A percentile compares a stretch with the other conserved stretches of the same genome.
Evolutionary conservation across 1,139 yeast species (phyloP).

Genomic region (Yamadazyma mexicana): DNA sequence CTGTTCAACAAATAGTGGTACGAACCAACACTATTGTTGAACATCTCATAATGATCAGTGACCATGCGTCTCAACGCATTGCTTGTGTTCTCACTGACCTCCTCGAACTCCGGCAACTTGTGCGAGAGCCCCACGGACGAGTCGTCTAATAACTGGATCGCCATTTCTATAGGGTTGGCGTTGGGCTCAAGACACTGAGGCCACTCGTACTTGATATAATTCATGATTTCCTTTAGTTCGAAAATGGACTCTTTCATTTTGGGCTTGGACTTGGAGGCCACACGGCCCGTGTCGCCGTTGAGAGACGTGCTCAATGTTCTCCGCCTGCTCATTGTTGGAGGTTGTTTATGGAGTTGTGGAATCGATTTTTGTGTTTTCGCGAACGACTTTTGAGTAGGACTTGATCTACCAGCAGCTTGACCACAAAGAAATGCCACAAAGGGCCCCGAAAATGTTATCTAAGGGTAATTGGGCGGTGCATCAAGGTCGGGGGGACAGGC

Average conservation of each 20-base stretch:
- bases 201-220: conserved; percentile 46
- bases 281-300: conserved; percentile 12
- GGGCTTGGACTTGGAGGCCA: conserved; percentile 3
- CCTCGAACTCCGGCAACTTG: conserved; percentile 57
- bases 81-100: conserved; percentile 55
- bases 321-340: conserved; percentile 12
- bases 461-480: too few species aligned
- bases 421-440: too few species aligned
- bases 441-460: too few species aligned
- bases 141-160: conserved; percentile 76
- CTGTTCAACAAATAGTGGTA: conserved; percentile 62
- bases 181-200: conserved; percentile 36
- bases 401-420: too few species aligned
- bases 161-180: conserved; percentile 71
- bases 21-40: conserved; percentile 79
- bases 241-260: conserved; percentile 31
- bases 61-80: conserved; percentile 67
- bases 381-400: too few species aligned
- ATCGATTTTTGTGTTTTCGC: not conserved
- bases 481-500: too few species aligned
- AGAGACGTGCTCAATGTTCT: conserved; percentile 25
- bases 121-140: conserved; percentile 88
- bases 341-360: too few species aligned
- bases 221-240: conserved; percentile 38
- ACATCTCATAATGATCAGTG: conserved; percentile 79